Base-by-base conservation (phyloP, 1,284 basidiomycete genomes). In the Apiotrichum akiyoshidainum region DNA sequence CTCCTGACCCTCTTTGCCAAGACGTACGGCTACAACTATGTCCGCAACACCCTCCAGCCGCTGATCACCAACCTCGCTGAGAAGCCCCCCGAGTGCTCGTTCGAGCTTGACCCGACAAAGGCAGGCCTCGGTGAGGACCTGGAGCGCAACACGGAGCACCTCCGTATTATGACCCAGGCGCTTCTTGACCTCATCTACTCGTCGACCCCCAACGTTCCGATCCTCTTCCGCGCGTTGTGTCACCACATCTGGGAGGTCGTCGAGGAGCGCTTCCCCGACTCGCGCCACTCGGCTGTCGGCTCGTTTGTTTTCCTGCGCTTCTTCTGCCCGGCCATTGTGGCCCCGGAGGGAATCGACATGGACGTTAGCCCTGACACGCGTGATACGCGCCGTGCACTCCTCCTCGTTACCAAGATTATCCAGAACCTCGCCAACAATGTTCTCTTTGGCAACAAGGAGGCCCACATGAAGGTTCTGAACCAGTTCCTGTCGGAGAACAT, bases 381-480 rank as follows among this genome's bases (percentile, higher is more conserved):
- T 65, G 76, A 82, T 60, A 78, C 90, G 46, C 86, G 89, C 33
- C 84, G 88, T 52, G 90, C 89, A 4, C 80, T 95, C 22, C 86
- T 91, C 80, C 79, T 90, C 52, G 88, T 95, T 62, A 89, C 90
- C 41, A 94, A 93, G 77, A 87, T 95, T 57, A 87, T 94, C 50
- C 91, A 95, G 76, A 93, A 92, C 70, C 78, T 95, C 37, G 90
- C 91, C 14, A 96, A 95, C 79, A 94, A 95, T 66, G 88, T 94
- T 42, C 85, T 90, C 66, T 94, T 94, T 66, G 90, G 88, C 34
- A 90, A 90, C 72, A 92, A 94, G 70, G 79, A 80, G 51, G 83
- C 85, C 4, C 87, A 91, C 68, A 91, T 93, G 88, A 85, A 85
- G 48, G 82, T 84, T 22, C 75, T 94, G 55, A 94, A 94, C 72